Evolutionary conservation across 164 flowering plant genomes (phyloP).

Genomic region (Aristolochia fimbriata): DNA sequence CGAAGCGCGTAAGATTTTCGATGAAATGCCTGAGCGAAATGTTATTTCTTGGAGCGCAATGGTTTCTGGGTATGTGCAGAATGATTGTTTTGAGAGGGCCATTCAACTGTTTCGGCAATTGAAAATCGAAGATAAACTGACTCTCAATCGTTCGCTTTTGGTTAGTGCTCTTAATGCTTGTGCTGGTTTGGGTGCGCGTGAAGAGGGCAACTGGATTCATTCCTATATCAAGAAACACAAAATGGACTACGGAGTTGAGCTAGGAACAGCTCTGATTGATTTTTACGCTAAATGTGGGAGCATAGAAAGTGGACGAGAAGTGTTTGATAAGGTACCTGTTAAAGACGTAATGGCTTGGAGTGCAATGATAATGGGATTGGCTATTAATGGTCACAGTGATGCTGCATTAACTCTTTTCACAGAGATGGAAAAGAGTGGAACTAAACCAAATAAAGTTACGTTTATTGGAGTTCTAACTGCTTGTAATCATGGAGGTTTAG

Average conservation of each 20-base stretch:
- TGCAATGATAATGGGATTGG: slow-evolving; percentile 15
- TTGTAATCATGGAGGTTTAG: slow-evolving; percentile 13
- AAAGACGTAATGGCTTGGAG: slow-evolving; percentile 16
- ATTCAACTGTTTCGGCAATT: slow-evolving; percentile 5
- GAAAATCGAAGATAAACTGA: neutral
- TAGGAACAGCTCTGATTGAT: slow-evolving; percentile 12
- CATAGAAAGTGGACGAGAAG: slow-evolving; percentile 2
- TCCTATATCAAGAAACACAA: slow-evolving; percentile 4
- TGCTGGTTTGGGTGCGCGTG: slow-evolving; percentile 10
- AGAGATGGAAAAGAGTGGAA: slow-evolving; percentile 8
- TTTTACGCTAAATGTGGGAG: slow-evolving; percentile 10
- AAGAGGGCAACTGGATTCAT: slow-evolving; percentile 14
- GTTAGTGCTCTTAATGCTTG: slow-evolving; percentile 11
- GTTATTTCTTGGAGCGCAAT: slow-evolving; percentile 15
- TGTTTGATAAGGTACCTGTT: slow-evolving; percentile 3
- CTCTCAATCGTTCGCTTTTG: slow-evolving; percentile 2
- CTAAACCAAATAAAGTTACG: slow-evolving; percentile 10
- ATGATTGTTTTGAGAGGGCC: slow-evolving; percentile 1
- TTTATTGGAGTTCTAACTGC: slow-evolving; percentile 12
- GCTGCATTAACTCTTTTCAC: slow-evolving; percentile 4
- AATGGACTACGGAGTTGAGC: slow-evolving; percentile 5
- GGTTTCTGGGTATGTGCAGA: slow-evolving; percentile 11
- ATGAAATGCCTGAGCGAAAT: slow-evolving; percentile 13
- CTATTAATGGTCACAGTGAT: slow-evolving; percentile 8
- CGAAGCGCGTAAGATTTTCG: slow-evolving; percentile 10